phyloP scores from a whole-genome alignment of 1,139 yeast genomes.

The Sugiyamaella castrensis region DNA sequence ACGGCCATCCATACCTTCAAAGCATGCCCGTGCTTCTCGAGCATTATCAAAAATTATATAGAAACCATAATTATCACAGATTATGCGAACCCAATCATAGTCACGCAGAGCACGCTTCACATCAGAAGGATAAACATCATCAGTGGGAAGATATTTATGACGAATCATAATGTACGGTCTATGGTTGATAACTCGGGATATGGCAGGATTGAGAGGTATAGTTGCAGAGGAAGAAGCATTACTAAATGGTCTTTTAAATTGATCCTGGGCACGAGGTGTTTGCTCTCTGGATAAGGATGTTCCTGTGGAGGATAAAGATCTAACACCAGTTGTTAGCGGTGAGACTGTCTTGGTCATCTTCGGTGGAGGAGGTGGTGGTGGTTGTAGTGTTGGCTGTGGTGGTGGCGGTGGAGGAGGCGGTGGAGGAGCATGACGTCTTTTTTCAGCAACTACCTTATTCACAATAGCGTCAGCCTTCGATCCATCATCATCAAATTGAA shows the following conservation, averaged over 20 bases:
- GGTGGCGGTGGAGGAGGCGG: neutral
- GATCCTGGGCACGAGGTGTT: too few relatives aligned
- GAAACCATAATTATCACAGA: conserved; percentile 63
- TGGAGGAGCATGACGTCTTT: neutral
- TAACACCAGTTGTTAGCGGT: too few relatives aligned
- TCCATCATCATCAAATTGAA: conserved; percentile 37
- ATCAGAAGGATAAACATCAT: conserved; percentile 51
- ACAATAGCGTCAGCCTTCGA: conserved; percentile 28
- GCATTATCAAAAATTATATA: conserved; percentile 65
- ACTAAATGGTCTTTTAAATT: too few relatives aligned
- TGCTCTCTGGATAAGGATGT: too few relatives aligned
- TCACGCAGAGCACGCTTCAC: conserved; percentile 50
- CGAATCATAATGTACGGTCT: conserved; percentile 57
- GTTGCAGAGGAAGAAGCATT: too few relatives aligned
- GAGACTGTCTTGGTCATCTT: neutral
- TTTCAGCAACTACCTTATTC: conserved; percentile 19
- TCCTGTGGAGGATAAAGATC: too few relatives aligned
- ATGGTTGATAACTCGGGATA: conserved; percentile 45
- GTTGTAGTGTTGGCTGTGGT: neutral
- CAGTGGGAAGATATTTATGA: conserved; percentile 53
- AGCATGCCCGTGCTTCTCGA: conserved; percentile 65
- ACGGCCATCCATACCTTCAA: conserved; percentile 62
- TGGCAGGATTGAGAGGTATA: neutral
- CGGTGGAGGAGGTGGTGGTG: neutral
- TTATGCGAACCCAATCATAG: conserved; percentile 64